Percentiles rank a stretch among this genome's conserved stretches.
Evolutionary conservation across 2,329 filamentous ascomycete species (phyloP).

Genomic region (Emergomyces orientalis): DNA sequence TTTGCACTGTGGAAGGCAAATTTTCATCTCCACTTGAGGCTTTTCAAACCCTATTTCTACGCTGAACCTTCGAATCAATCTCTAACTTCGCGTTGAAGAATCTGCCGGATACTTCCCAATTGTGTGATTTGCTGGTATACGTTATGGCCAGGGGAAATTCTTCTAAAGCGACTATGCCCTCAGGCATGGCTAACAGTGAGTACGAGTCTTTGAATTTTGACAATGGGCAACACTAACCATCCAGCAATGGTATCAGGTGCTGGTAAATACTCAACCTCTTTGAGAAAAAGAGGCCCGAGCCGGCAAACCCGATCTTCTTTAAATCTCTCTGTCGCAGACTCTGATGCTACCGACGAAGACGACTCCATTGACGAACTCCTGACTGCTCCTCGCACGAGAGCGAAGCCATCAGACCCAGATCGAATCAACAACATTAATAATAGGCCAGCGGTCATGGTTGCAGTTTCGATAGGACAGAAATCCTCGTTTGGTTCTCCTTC

Average conservation of each 20-base stretch:
- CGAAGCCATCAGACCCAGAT: neutral
- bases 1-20: neutral
- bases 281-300: neutral
- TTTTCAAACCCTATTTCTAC: neutral
- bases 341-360: neutral
- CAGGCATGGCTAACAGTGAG: neutral
- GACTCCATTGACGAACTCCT: slow-evolving; percentile 1
- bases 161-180: neutral
- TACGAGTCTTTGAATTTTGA: neutral
- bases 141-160: neutral
- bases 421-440: neutral
- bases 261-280: neutral
- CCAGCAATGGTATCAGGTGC: neutral
- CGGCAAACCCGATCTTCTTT: slow-evolving; percentile 8
- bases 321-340: neutral
- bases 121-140: neutral
- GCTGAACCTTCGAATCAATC: neutral
- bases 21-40: neutral
- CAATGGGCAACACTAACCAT: neutral
- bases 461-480: slow-evolving; percentile 23
- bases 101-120: neutral
- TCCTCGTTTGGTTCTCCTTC: slow-evolving; percentile 24
- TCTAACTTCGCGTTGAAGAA: neutral
- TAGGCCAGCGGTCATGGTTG: slow-evolving; percentile 21
- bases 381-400: neutral